Evolutionary conservation across 768 basidiomycete species (phyloP).

Genomic region (Pleurotus platypus): DNA sequence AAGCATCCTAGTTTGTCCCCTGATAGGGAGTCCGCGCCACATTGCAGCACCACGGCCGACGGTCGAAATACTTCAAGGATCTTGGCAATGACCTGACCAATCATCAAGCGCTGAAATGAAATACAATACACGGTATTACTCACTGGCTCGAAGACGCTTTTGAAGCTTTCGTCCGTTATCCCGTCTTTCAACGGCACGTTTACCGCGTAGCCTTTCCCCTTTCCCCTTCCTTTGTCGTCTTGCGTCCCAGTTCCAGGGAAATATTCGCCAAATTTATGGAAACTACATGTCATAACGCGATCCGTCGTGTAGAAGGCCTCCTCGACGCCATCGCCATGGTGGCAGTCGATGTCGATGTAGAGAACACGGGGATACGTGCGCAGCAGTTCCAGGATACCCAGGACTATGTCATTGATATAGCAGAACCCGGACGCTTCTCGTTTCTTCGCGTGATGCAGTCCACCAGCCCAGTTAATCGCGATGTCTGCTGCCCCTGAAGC

Average conservation of each 20-base stretch:
- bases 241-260: slow-evolving; percentile 91
- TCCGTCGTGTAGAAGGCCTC: slow-evolving; percentile 99
- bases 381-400: slow-evolving; percentile 92
- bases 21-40: slow-evolving; percentile 94
- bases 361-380: slow-evolving; percentile 95
- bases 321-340: slow-evolving; percentile 98
- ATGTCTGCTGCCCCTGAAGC: slow-evolving; percentile 90
- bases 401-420: slow-evolving; percentile 88
- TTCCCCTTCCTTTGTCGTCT: slow-evolving; percentile 63
- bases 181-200: slow-evolving; percentile 97
- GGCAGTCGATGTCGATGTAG: slow-evolving; percentile 98
- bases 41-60: slow-evolving; percentile 93
- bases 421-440: slow-evolving; percentile 99
- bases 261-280: slow-evolving; percentile 99
- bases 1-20: slow-evolving; percentile 96
- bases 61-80: slow-evolving; percentile 96
- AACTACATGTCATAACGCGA: slow-evolving; percentile 96
- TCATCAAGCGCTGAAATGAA: neutral
- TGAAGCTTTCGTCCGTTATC: slow-evolving; percentile 92
- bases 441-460: slow-evolving; percentile 98
- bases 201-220: slow-evolving; percentile 90
- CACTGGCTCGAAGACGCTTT: slow-evolving; percentile 93
- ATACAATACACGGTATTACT: slow-evolving; percentile 20
- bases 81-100: slow-evolving; percentile 69
- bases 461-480: slow-evolving; percentile 99